Percentiles rank a stretch among this genome's conserved stretches.
phyloP scores from a whole-genome alignment of 176 grass and related monocot species.

The Leersia perrieri region DNA sequence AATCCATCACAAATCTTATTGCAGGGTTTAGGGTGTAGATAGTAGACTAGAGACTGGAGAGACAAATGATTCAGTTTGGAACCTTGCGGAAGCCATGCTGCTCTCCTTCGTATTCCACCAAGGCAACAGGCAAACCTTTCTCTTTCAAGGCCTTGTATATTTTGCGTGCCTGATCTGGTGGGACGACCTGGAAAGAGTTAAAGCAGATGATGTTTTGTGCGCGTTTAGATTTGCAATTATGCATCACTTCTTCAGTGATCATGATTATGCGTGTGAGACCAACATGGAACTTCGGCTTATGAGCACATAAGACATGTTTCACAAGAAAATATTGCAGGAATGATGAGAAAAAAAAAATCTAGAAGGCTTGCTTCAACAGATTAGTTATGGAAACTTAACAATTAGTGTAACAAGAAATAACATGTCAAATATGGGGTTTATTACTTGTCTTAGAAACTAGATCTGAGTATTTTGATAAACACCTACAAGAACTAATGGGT shows the following conservation, averaged over 20 bases:
- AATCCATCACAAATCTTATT: conserved; percentile 6
- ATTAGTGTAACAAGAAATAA: background rate
- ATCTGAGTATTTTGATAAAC: background rate
- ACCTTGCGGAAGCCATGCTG: conserved; percentile 95
- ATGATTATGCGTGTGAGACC: background rate
- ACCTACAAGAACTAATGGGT: background rate
- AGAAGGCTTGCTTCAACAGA: background rate
- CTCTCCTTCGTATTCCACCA: conserved; percentile 96
- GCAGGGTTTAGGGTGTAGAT: background rate
- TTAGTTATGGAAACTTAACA: background rate
- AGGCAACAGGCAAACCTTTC: conserved; percentile 80
- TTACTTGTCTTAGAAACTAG: background rate
- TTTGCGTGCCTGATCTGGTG: conserved; percentile 75
- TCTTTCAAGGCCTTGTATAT: conserved; percentile 87
- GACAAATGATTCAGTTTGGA: background rate
- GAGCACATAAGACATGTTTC: background rate
- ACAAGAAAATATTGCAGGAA: background rate
- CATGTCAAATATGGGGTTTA: background rate
- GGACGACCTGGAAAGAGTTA: conserved; percentile 58
- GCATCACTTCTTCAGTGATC: background rate
- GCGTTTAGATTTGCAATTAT: background rate
- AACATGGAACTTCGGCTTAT: background rate
- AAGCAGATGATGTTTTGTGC: background rate
- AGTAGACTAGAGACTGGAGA: background rate
- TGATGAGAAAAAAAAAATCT: background rate